phyloP scores from a whole-genome alignment of 306 rosid genomes.

The Trifolium subterraneum region DNA sequence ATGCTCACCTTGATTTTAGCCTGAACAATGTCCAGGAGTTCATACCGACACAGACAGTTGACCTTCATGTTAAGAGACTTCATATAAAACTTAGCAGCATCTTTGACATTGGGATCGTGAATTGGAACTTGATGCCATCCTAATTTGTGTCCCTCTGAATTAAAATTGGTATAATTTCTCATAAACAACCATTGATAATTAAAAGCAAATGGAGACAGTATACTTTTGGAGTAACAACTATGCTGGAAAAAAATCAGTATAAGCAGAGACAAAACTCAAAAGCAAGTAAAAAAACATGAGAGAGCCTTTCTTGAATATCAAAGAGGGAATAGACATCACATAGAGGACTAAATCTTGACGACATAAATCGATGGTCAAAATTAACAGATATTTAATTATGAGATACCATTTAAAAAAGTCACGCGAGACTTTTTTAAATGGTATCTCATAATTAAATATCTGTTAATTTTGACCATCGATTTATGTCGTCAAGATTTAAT shows the following conservation, averaged over 20 bases:
- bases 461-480: too few relatives aligned
- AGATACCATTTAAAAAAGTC: too few relatives aligned
- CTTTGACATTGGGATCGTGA: constrained; percentile 50
- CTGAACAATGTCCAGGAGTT: constrained; percentile 49
- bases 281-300: background rate
- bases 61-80: constrained; percentile 43
- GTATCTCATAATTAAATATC: too few relatives aligned
- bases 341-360: too few relatives aligned
- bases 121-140: constrained; percentile 50
- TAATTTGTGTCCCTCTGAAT: constrained; percentile 40
- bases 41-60: constrained; percentile 45
- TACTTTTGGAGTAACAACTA: background rate
- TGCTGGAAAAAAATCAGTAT: background rate
- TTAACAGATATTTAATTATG: too few relatives aligned
- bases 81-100: constrained; percentile 55
- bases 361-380: too few relatives aligned
- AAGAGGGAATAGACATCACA: too few relatives aligned
- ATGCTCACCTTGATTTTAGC: constrained; percentile 56
- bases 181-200: constrained; percentile 25
- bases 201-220: background rate
- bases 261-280: background rate
- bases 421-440: too few relatives aligned
- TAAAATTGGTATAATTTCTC: constrained; percentile 21
- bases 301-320: background rate
- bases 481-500: too few relatives aligned